Conservation (phyloP, 371 early-diverging fungal genomes). For the Apophysomyces sp. region DNA sequence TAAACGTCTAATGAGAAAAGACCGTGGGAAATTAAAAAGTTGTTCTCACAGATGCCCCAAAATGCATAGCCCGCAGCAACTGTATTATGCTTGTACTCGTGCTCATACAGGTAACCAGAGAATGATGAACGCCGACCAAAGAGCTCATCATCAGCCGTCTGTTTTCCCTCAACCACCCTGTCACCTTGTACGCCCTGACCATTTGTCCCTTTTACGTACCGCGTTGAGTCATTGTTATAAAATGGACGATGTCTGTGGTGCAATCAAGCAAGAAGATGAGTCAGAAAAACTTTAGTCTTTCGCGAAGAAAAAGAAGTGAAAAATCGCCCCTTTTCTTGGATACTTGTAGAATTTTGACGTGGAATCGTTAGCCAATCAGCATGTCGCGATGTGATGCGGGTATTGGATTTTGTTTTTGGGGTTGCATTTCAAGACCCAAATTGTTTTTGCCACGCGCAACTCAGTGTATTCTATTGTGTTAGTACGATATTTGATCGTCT, state of each 20-base stretch:
- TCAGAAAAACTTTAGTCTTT: not conserved
- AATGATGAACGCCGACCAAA: not conserved
- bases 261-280: not conserved
- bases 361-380: not conserved
- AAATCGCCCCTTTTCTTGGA: not conserved
- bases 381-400: not conserved
- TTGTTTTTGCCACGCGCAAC: no score
- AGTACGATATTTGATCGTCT: no score
- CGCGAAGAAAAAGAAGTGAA: not conserved
- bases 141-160: not conserved
- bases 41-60: not conserved
- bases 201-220: not conserved
- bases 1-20: slow-evolving; percentile 64
- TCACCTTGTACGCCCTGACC: not conserved
- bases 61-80: not conserved
- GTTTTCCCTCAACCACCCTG: not conserved
- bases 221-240: not conserved
- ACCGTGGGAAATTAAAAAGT: not conserved
- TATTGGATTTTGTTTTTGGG: no score
- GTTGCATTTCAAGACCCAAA: no score
- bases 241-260: not conserved
- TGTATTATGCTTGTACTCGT: not conserved
- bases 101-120: not conserved
- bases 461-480: no score
- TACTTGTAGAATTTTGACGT: not conserved